Conservation (phyloP, 1,139 yeast species). For the Yamadazyma spencermartinsiae region DNA sequence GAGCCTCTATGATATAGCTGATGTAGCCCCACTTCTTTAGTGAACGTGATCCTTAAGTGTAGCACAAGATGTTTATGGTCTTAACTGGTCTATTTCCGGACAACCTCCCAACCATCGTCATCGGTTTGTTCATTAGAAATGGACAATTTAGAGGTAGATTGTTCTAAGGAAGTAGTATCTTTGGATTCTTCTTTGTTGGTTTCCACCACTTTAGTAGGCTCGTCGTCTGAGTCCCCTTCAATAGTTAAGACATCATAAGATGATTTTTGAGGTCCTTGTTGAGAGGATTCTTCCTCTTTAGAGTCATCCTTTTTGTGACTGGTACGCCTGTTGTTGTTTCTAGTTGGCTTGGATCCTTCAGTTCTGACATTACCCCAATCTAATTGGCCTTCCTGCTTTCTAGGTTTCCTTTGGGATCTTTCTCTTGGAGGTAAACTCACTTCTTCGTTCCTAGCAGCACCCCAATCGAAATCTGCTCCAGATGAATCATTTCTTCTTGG, state of each 20-base stretch:
- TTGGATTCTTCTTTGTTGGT: conserved; percentile 1
- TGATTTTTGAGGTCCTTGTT: conserved; percentile 54
- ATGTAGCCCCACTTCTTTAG: too few relatives aligned
- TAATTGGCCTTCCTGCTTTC: conserved; percentile 50
- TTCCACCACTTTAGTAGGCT: conserved; percentile 23
- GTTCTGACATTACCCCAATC: conserved; percentile 50
- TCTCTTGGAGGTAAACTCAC: conserved; percentile 23
- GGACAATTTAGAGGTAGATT: conserved; percentile 45
- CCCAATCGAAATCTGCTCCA: conserved; percentile 61
- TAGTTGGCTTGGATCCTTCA: conserved; percentile 1
- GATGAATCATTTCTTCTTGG: conserved; percentile 39
- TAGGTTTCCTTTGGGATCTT: conserved; percentile 19
- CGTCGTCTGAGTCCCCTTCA: conserved; percentile 61
- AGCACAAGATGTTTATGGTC: too few relatives aligned
- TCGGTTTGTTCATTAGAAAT: conserved; percentile 25
- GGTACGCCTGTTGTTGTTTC: conserved; percentile 10
- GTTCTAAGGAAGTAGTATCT: conserved; percentile 28
- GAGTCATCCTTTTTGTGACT: conserved; percentile 23
- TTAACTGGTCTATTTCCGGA: conserved; percentile 40
- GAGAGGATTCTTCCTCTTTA: conserved; percentile 33
- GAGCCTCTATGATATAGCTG: too few relatives aligned
- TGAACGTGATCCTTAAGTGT: background rate
- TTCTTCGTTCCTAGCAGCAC: conserved; percentile 51
- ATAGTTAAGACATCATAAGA: conserved; percentile 64
- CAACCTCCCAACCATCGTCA: conserved; percentile 56